phyloP scores from a whole-genome alignment of 73 alveolate species.

The Blepharisma stoltei region DNA sequence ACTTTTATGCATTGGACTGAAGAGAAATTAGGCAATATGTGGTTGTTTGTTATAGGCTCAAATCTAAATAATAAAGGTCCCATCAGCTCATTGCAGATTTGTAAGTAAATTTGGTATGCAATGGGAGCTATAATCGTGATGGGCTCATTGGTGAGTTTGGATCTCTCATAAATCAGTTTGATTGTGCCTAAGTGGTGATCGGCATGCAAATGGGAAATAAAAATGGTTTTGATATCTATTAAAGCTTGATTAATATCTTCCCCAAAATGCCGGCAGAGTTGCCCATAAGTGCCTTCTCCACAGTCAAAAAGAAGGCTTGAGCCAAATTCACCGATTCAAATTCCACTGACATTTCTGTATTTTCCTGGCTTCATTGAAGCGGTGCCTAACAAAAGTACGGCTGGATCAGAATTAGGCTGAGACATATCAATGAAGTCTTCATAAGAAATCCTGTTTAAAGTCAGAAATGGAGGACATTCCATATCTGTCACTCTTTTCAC shows the following conservation, averaged over 20 bases:
- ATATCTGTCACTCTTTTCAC: no score
- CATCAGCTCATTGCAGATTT: conserved; percentile 59
- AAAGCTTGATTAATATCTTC: conserved; percentile 59
- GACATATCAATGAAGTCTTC: conserved; percentile 13
- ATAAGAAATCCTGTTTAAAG: not conserved
- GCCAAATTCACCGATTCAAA: conserved; percentile 40
- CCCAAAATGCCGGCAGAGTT: conserved; percentile 55
- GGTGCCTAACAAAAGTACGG: conserved; percentile 81
- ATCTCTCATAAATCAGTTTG: conserved; percentile 73
- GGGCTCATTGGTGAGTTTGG: conserved; percentile 49
- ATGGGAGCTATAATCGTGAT: conserved; percentile 84
- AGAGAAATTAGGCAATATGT: not conserved
- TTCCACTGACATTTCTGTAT: conserved; percentile 77
- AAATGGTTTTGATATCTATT: conserved; percentile 64
- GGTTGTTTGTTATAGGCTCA: not conserved
- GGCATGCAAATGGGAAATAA: conserved; percentile 95
- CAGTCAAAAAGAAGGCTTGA: conserved; percentile 59
- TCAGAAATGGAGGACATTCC: no score
- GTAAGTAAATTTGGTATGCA: conserved; percentile 67
- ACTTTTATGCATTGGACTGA: not conserved
- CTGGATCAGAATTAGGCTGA: conserved; percentile 50
- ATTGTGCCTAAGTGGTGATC: conserved; percentile 95
- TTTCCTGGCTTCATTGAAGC: conserved; percentile 88
- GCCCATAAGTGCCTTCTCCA: conserved; percentile 72
- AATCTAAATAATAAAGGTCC: conserved; percentile 85